These are phyloP conservation scores for Podospora comata DNA, from an alignment of 495 filamentous ascomycete species.

Conservation along the genomic window DNA sequence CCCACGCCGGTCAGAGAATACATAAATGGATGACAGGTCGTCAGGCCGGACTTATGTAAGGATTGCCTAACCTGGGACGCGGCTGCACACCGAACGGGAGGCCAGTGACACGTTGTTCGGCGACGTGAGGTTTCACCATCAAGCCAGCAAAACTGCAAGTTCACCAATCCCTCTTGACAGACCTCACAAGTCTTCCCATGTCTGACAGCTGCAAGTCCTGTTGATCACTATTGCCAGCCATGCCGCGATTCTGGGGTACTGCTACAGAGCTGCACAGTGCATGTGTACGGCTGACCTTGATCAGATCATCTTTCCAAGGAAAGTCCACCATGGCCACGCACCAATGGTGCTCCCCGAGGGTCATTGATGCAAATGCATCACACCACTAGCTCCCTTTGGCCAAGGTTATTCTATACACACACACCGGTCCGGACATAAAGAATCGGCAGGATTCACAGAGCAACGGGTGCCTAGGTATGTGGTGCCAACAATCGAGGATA, in stretches of 20 bases:
- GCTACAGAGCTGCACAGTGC: conserved; percentile 13
- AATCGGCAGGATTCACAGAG: too few species aligned
- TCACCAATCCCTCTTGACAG: background rate
- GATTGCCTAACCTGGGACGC: conserved; percentile 20
- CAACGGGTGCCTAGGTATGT: background rate
- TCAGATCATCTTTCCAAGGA: background rate
- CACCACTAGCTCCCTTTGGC: background rate
- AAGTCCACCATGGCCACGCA: background rate
- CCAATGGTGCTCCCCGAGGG: too few species aligned
- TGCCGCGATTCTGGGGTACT: conserved; percentile 6
- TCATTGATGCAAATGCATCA: too few species aligned
- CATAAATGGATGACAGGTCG: background rate
- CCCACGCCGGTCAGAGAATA: background rate
- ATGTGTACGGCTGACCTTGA: background rate
- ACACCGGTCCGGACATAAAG: too few species aligned
- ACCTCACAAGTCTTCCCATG: conserved; percentile 13
- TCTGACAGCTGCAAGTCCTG: conserved; percentile 17
- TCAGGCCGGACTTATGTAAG: conserved; percentile 19
- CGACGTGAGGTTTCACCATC: conserved; percentile 14
- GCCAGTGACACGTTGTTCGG: background rate
- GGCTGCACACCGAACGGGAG: conserved; percentile 7
- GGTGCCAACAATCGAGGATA: background rate
- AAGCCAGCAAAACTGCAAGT: background rate
- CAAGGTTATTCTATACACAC: background rate
- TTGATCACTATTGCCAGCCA: background rate